Conservation (phyloP, 2,329 filamentous ascomycete species). For the Cytospora schulzeri region DNA sequence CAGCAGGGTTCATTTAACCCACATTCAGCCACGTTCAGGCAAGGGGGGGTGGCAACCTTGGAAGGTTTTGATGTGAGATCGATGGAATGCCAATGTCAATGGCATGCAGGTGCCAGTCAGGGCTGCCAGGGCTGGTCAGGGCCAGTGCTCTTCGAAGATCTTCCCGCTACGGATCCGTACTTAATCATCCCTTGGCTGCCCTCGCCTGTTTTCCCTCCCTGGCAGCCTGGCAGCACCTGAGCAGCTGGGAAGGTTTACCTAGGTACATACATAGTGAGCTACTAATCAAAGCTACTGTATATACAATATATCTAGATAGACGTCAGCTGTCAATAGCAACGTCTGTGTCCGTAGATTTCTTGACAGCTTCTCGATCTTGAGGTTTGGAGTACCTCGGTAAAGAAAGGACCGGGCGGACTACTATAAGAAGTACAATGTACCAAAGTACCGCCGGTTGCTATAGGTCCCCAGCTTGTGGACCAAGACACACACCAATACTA, state of each 20-base stretch:
- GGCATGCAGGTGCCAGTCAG: neutral
- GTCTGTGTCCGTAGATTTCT: neutral
- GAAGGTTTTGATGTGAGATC: neutral
- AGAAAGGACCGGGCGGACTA: neutral
- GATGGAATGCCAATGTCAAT: neutral
- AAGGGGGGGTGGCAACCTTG: neutral
- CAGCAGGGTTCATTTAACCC: neutral
- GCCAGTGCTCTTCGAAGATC: slow-evolving; percentile 16
- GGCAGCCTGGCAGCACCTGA: neutral
- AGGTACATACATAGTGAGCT: no score
- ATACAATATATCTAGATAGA: neutral
- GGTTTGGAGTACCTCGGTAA: neutral
- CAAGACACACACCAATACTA: neutral
- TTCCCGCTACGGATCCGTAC: neutral
- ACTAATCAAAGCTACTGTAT: no score
- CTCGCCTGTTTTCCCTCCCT: slow-evolving; percentile 2
- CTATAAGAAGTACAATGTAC: no score
- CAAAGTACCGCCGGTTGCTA: neutral
- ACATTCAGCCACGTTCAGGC: neutral
- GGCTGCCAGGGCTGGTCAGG: no score
- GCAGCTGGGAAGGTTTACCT: neutral
- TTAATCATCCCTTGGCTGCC: slow-evolving; percentile 9
- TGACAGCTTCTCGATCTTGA: neutral
- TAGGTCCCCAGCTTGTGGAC: neutral
- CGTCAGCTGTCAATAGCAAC: neutral